Base-by-base conservation (phyloP, 179 eudicot species). In the Spinacia oleracea region DNA sequence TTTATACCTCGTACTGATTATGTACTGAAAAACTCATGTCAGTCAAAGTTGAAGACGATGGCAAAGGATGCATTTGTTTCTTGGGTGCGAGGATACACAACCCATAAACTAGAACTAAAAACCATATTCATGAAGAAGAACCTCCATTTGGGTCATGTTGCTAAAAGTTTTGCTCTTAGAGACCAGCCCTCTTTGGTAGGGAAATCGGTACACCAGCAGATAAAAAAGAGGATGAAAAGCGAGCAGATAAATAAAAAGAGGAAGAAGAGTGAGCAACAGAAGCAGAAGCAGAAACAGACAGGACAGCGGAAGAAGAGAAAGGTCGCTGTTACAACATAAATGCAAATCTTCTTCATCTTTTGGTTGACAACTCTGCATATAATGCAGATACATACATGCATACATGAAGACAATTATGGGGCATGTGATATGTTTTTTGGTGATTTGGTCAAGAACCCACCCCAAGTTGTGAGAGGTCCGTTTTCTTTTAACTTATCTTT, bases 111-210 rank as follows among this genome's bases (percentile, higher is more conserved):
- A 35, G 99, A 94, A 55, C 91, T 96, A 21, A 96, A 91, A 81
- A 80, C 87, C 84, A 92, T 96, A 66, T 96, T 96, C 82, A 88
- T 84, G 93, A 92, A 92, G 89, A 92, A 89, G 86, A 96, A 94
- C 81, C 97, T 96, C 83, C 98, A 94, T 76, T 70, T 96, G 86
- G 99, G 98, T 67, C 99, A 96, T 67, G 99, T 94, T 50, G 95
- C 99, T 0, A 90, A 84, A 84, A 96, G 98, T 84, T 96, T 96
- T 84, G 98, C 91, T 1, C 79, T 96, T 80, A 94, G 87, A 82
- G 97, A 96, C 53, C 98, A 94, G 73, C 99, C 99, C 1, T 87
- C 98, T 0, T 81, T 96, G 84, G 93, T 96, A 31, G 98, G 93
- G 20, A 86, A 79, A 75, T 88, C 98, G 8, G 85, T 92, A 76